phyloP scores from a whole-genome alignment of 345 rosid genomes.

The Linum trigynum region DNA sequence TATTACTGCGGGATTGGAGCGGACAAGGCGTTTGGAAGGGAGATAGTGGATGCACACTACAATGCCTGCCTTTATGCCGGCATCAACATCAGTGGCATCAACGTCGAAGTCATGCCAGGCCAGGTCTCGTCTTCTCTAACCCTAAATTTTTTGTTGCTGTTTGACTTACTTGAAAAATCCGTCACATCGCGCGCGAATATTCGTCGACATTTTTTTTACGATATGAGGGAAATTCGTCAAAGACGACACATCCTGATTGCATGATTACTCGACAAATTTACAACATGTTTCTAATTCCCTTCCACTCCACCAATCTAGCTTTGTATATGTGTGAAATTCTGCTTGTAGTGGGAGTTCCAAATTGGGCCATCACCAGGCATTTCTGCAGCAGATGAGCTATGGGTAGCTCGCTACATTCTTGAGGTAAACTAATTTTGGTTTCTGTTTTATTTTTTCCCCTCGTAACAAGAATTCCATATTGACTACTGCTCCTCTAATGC shows the following conservation, averaged over 20 bases:
- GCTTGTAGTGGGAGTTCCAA: constrained; percentile 24
- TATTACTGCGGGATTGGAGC: constrained; percentile 22
- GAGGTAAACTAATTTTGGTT: constrained; percentile 10
- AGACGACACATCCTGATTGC: too few species aligned
- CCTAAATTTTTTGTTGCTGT: not conserved
- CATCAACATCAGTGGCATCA: constrained; percentile 16
- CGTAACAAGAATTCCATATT: not conserved
- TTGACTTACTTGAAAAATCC: not conserved
- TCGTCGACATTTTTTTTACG: not conserved
- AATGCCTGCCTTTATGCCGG: constrained; percentile 22
- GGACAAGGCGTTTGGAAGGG: constrained; percentile 21
- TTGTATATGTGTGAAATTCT: too few species aligned
- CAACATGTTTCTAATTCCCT: too few species aligned
- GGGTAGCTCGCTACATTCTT: constrained; percentile 20
- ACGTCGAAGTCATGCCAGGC: constrained; percentile 24
- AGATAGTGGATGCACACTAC: constrained; percentile 18
- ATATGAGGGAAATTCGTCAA: not conserved
- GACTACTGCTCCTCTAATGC: not conserved
- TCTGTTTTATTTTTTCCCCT: not conserved
- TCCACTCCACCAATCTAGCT: too few species aligned
- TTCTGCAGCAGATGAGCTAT: constrained; percentile 19
- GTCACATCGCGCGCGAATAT: too few species aligned
- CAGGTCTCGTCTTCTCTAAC: constrained; percentile 7
- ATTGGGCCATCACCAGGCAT: constrained; percentile 21
- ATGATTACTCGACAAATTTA: too few species aligned